Percentiles rank a stretch among this genome's conserved stretches.
Evolutionary conservation across 129 eudicot genomes (phyloP).

Genomic region (Smallanthus sonchifolius): DNA sequence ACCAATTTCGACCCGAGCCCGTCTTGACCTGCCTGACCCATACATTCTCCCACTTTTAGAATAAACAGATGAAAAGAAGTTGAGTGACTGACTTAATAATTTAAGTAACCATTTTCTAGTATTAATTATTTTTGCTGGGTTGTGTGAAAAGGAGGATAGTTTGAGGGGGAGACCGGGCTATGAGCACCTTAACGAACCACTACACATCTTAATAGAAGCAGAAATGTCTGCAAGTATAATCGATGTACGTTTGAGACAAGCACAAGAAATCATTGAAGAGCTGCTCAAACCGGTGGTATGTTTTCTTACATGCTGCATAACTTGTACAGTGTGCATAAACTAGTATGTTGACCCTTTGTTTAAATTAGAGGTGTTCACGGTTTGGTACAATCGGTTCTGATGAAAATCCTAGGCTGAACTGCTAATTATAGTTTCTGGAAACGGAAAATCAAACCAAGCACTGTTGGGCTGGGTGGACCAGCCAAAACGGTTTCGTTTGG

Average conservation of each 20-base stretch:
- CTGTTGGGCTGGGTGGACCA: neutral
- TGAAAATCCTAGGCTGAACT: too few relatives aligned
- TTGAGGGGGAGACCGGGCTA: slow-evolving; percentile 75
- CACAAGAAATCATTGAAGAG: slow-evolving; percentile 68
- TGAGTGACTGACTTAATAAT: neutral
- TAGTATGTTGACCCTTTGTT: neutral
- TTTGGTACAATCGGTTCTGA: too few relatives aligned
- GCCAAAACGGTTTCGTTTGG: neutral
- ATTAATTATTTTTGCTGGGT: neutral
- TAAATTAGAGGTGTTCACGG: too few relatives aligned
- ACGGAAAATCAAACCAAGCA: neutral
- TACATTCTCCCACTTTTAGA: neutral
- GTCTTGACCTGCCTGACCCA: neutral
- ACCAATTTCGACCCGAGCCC: neutral
- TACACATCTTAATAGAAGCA: slow-evolving; percentile 69
- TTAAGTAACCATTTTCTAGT: neutral
- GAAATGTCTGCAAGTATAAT: slow-evolving; percentile 53
- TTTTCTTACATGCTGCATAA: neutral
- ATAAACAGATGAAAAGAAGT: neutral
- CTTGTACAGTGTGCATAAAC: neutral
- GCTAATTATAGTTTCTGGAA: neutral
- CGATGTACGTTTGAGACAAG: slow-evolving; percentile 63
- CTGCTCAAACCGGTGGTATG: slow-evolving; percentile 80
- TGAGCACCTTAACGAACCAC: slow-evolving; percentile 73
- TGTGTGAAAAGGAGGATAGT: slow-evolving; percentile 54